Percentiles rank a stretch among this genome's conserved stretches.
Evolutionary conservation across 148 eudicot genomes (phyloP).

Genomic region (Rhododendron williamsianum): DNA sequence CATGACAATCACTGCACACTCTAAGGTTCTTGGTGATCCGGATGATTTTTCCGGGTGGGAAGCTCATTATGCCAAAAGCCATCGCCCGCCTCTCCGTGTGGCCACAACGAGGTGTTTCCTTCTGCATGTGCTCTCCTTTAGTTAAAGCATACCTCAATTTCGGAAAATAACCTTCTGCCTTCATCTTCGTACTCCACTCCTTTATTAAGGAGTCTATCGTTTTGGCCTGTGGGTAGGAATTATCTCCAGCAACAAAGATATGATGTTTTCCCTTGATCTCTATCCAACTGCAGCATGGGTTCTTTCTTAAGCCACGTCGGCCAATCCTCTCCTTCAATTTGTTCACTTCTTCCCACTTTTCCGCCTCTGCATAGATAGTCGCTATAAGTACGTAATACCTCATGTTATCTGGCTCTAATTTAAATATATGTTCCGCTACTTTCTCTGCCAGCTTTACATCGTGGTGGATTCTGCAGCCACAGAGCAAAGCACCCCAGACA

Average conservation of each 20-base stretch:
- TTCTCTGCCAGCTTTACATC: constrained; percentile 57
- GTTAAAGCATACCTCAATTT: constrained; percentile 24
- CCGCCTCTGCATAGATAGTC: constrained; percentile 41
- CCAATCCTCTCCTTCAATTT: constrained; percentile 30
- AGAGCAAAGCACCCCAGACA: constrained; percentile 57
- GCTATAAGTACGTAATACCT: constrained; percentile 34
- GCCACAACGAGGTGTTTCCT: constrained; percentile 34
- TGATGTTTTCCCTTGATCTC: constrained; percentile 44
- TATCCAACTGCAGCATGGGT: constrained; percentile 50
- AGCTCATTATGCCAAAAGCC: constrained; percentile 45
- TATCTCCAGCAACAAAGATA: constrained; percentile 44
- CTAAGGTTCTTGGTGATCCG: constrained; percentile 49
- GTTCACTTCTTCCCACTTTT: constrained; percentile 43
- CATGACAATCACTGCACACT: constrained; percentile 59
- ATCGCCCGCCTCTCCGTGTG: constrained; percentile 54
- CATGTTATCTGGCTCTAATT: constrained; percentile 46
- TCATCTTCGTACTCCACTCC: constrained; percentile 29
- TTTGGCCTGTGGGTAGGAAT: constrained; percentile 31
- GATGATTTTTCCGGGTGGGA: constrained; percentile 33
- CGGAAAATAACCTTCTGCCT: constrained; percentile 19
- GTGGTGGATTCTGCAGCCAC: constrained; percentile 59
- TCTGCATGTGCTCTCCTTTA: constrained; percentile 31
- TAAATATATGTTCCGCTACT: constrained; percentile 41
- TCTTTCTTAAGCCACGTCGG: constrained; percentile 24
- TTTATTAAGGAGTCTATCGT: constrained; percentile 32